Base-by-base conservation (phyloP, 2,329 filamentous ascomycete genomes). In the Fusarium proliferatum region DNA sequence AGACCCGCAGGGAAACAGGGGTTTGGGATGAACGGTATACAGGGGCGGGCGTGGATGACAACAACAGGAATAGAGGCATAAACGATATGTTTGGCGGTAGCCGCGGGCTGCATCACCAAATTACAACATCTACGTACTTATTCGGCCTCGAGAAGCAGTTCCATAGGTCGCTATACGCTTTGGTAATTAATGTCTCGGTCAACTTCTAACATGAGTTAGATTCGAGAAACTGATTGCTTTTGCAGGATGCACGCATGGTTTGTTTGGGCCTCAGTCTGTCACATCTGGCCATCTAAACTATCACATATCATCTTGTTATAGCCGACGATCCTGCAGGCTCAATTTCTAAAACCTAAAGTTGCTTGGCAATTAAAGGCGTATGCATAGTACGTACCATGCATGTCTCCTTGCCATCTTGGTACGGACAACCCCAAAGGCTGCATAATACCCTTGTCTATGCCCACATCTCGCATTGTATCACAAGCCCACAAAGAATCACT, bases 1-100 rank as follows among this genome's bases (percentile, higher is more conserved):
- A 49, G 39, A 41, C 48, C 38, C 33, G 41, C 36, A 68, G 41
- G 56, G 64, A 61, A 57, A 49, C 38, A 28, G 46, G 61, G 61
- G 45, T 56, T 59, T 72, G 46, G 63, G 68, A 74, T 62, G 68
- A 72, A 69, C 38, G 21, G 33, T 34, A 30, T 57, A 36, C 69
- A 34, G 53, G 45, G 49, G 43, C 39, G 23, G 49, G 43, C 39
- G 23, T 21, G 51, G 45, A 55, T 41, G 55, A 63, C 45, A 56
- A 42, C 33, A 52, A 48, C 60, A 38, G 52, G 43, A 71, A 72
- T 33, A 56, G 34, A 53, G 45, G 19, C 64, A 63, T 69, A 17
- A 51, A 51, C 34, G 19, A 46, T 61, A 38, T 46, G 13, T 28
- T 23, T 38, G 28, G n/a, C 61, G 64, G 41, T 41, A 41, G 34